Conservation (phyloP, 768 basidiomycete genomes). For the Obba rivulosa region DNA sequence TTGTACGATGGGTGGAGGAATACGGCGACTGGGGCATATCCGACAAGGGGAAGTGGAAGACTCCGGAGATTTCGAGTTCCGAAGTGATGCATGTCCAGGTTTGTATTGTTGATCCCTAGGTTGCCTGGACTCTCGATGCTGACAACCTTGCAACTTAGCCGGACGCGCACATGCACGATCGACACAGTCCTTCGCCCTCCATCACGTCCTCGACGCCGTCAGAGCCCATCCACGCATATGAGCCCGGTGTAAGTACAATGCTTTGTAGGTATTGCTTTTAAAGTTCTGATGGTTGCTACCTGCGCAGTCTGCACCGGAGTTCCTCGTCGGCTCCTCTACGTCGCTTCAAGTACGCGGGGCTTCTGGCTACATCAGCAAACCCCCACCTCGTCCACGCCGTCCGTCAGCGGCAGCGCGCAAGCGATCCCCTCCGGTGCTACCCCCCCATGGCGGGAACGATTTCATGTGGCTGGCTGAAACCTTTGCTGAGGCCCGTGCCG, state of each 20-base stretch:
- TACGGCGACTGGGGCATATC: constrained; percentile 14
- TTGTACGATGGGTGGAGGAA: constrained; percentile 7
- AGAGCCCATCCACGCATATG: constrained; percentile 9
- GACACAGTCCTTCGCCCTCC: too few relatives aligned
- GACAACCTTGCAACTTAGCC: too few relatives aligned
- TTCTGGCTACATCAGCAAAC: constrained; percentile 11
- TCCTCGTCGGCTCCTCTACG: constrained; percentile 16
- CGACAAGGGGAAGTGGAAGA: constrained; percentile 18
- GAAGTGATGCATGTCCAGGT: too few relatives aligned
- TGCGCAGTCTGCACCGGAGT: constrained; percentile 14
- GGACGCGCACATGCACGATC: too few relatives aligned
- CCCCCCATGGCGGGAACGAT: too few relatives aligned
- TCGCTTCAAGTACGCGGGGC: constrained; percentile 9
- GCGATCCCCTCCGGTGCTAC: background rate
- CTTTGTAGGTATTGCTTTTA: background rate
- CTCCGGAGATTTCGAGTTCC: background rate
- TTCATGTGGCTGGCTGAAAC: too few relatives aligned
- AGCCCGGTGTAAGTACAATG: constrained; percentile 10
- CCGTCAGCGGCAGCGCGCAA: background rate
- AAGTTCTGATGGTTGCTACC: background rate
- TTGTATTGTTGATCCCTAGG: too few relatives aligned
- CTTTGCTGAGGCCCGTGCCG: too few relatives aligned
- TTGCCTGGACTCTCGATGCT: too few relatives aligned
- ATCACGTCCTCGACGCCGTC: too few relatives aligned
- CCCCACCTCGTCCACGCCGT: background rate